Percentiles rank a stretch among this genome's conserved stretches.
Conservation (phyloP, 257 asterid genomes). For the Oldenlandia corymbosa region DNA sequence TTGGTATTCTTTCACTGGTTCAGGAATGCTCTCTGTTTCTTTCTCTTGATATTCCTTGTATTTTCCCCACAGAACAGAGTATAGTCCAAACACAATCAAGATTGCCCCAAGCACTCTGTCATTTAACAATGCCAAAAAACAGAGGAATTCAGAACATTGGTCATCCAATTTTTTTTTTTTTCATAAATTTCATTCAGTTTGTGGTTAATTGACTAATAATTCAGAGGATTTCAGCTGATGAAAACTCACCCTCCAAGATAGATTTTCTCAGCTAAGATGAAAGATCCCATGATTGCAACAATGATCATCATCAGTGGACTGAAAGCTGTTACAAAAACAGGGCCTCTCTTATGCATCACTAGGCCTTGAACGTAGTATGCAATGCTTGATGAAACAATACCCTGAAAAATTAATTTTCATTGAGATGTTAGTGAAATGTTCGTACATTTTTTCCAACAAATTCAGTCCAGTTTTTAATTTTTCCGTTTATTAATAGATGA, state of each 20-base stretch:
- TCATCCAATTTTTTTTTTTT: too few relatives aligned
- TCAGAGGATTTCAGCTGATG: too few relatives aligned
- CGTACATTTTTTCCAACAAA: too few relatives aligned
- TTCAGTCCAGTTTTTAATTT: too few relatives aligned
- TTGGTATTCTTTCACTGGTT: slow-evolving; percentile 39
- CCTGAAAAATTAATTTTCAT: slow-evolving; percentile 41
- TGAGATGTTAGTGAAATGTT: too few relatives aligned
- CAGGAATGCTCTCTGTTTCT: slow-evolving; percentile 30
- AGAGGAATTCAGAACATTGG: neutral
- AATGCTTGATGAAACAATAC: slow-evolving; percentile 78
- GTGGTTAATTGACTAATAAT: too few relatives aligned
- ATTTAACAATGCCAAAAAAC: slow-evolving; percentile 24
- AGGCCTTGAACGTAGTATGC: slow-evolving; percentile 89
- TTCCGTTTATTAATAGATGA: too few relatives aligned
- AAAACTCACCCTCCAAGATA: slow-evolving; percentile 68
- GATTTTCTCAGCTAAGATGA: slow-evolving; percentile 70
- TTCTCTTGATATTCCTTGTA: slow-evolving; percentile 46
- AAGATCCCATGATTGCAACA: slow-evolving; percentile 88
- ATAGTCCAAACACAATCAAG: slow-evolving; percentile 44
- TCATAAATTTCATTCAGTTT: too few relatives aligned
- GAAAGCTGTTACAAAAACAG: slow-evolving; percentile 81
- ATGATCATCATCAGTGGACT: slow-evolving; percentile 92
- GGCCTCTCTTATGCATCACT: slow-evolving; percentile 80
- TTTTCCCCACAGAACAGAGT: slow-evolving; percentile 54
- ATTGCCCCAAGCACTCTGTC: slow-evolving; percentile 53